Evolutionary conservation across 495 filamentous ascomycete species (phyloP), one percentile per base, ranked within the genome.

Genomic region (Neurospora sp.): DNA sequence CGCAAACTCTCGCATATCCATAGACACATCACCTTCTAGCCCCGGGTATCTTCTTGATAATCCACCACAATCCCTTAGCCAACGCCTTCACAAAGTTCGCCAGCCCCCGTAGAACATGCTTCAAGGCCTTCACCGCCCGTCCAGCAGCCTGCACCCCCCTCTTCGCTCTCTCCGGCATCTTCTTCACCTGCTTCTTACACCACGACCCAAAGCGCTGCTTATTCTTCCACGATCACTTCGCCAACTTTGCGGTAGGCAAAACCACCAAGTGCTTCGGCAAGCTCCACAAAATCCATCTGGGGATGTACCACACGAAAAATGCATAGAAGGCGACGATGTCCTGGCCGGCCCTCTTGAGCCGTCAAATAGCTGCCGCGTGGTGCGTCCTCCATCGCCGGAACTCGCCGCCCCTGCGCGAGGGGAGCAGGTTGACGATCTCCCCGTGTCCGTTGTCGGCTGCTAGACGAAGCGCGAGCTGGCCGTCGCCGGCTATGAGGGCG

Each of bases 1-100:
- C 76, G 78, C 38, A 83, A 28, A 11, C 78, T 77, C 34, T 71
- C 74, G 77, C 78, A 81, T 10, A 85, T 39, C 82, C 82, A 84
- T 8, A 71, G 31, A 5, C 73, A 34, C 0, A 80, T 42, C 10
- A 76, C 75, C 74, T 76, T 76, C 81, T 54, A 36, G 77, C 80
- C 9, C 28, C 74, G 3, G 83, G 84, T 9, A 83, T 76, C 19
- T 73, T 36, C 43, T 70, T 81, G n/a, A 82, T 75, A 0, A 77
- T 39, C 70, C 70, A 71, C 77, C 80, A 77, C 6, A 76, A 0
- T 48, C 40, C 71, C 62, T 71, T 70, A 17, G 69, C 17, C 71
- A 77, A 21, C 59, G 62, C 71, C 74, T 73, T 71, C 7, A 80
- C 42, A 2, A 73, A 73, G 5, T 39, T 43, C 10, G 77, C 80